Evolutionary conservation across 805 yeast genomes (phyloP), one percentile per base, ranked within the genome.

Genomic region (Zygotorulaspora chibaensis): DNA sequence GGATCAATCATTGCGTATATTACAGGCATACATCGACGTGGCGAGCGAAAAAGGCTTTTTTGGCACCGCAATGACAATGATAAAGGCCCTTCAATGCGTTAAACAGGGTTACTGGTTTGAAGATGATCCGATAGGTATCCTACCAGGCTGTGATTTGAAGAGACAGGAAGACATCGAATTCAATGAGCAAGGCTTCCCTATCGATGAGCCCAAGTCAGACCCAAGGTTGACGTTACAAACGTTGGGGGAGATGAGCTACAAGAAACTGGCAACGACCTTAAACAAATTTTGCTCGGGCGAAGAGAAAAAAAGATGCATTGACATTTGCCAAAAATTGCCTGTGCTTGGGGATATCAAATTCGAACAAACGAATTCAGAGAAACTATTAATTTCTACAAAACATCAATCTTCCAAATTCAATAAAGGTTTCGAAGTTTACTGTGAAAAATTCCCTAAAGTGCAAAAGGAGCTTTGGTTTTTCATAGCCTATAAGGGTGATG

Each of bases 391-490:
- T 16, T 67, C 63, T 16, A 66, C 87, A 30, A 63, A 61, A 8
- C 95, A 85, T 59, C 67, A 69, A n/a, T 80, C 77, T 43, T 52
- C 38, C 2, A 67, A 69, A 29, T 57, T 55, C 17, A 77, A 75
- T 51, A 68, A 70, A 2, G 89, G 83, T 37, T 85, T 80, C 69
- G 78, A 77, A 52, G 77, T 87, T 42, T 80, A 82, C 57, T 73
- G 90, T 46, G 91, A 95, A 2, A 79, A 77, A 55, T 93, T 87
- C 68, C 95, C 96, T 37, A 91, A 93, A 65, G 72, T 81, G 2
- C 99, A 93, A 66, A 83, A 88, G 58, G 98, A 93, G 62, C 80
- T 95, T 0, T 93, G 99, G 98, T 87, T 91, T 63, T 76, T 82
- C 8, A 76, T 91, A 39, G 79, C 81, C 50, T 66, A 67, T 23